These are phyloP conservation scores for Candida schatavii DNA, from an alignment of 805 yeast genomes.

Conservation along the genomic window DNA sequence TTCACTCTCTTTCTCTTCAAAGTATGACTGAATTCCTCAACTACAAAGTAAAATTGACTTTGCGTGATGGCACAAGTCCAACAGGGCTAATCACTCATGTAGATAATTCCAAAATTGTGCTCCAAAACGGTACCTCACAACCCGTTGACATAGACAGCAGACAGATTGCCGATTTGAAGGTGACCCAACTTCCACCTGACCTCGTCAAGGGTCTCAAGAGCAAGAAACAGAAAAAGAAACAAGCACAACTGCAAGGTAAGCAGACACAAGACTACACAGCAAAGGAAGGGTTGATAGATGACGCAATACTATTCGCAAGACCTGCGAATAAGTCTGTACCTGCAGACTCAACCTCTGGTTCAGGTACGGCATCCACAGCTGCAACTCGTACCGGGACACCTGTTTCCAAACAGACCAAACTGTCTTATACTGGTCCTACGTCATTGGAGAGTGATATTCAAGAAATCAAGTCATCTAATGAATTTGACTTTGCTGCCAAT, in stretches of 20 bases:
- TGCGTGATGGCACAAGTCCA: conserved; percentile 37
- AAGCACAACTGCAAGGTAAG: conserved; percentile 11
- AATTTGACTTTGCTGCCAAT: conserved; percentile 84
- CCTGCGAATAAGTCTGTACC: background rate
- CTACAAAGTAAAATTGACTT: conserved; percentile 36
- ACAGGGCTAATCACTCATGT: conserved; percentile 35
- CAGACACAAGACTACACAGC: conserved; percentile 1
- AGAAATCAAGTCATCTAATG: conserved; percentile 49
- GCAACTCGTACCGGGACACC: background rate
- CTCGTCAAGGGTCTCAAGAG: conserved; percentile 15
- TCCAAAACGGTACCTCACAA: conserved; percentile 13
- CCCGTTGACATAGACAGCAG: conserved; percentile 19
- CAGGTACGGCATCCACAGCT: background rate
- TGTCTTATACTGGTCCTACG: background rate
- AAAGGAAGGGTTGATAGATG: conserved; percentile 16
- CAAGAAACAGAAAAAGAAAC: conserved; percentile 15
- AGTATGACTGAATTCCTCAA: conserved; percentile 41
- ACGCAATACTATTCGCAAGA: conserved; percentile 26
- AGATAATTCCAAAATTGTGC: conserved; percentile 23
- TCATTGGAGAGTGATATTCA: conserved; percentile 38
- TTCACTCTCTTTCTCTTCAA: too few species aligned
- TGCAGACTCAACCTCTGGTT: background rate
- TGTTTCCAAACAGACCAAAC: background rate
- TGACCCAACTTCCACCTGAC: conserved; percentile 49
- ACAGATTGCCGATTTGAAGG: conserved; percentile 53